These are phyloP conservation scores for Emmonsiellopsis sp. DNA, from an alignment of 2,329 filamentous ascomycete genomes.

Conservation along the genomic window DNA sequence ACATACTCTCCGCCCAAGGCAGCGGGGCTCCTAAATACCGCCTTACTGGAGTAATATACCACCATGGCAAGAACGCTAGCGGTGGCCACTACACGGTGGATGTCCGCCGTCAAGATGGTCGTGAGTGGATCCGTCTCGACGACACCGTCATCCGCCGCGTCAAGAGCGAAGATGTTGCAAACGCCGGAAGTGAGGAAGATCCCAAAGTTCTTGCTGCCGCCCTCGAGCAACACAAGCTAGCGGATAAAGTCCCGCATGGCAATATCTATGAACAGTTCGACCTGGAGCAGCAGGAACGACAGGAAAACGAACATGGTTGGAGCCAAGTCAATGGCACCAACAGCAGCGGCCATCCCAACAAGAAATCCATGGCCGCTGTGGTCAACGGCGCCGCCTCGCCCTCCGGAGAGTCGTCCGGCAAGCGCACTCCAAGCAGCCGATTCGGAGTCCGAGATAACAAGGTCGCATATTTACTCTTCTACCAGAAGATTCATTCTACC, in stretches of 20 bases:
- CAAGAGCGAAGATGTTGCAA: slow-evolving; percentile 78
- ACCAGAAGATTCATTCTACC: slow-evolving; percentile 56
- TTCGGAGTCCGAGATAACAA: slow-evolving; percentile 79
- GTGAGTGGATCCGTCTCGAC: slow-evolving; percentile 91
- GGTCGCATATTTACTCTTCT: slow-evolving; percentile 94
- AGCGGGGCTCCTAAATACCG: slow-evolving; percentile 71
- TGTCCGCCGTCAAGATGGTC: slow-evolving; percentile 84
- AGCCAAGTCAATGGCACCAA: slow-evolving; percentile 65
- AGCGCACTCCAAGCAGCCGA: slow-evolving; percentile 46
- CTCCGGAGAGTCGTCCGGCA: slow-evolving; percentile 44
- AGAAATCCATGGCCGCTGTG: slow-evolving; percentile 59
- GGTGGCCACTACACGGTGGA: slow-evolving; percentile 98
- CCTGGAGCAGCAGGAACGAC: slow-evolving; percentile 58
- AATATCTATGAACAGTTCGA: slow-evolving; percentile 67
- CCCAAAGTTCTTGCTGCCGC: slow-evolving; percentile 57
- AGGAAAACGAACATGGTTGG: slow-evolving; percentile 59
- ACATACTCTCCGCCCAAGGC: slow-evolving; percentile 55
- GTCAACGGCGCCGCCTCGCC: slow-evolving; percentile 57
- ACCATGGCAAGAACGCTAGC: slow-evolving; percentile 93
- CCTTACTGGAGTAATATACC: slow-evolving; percentile 85
- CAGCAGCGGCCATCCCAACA: slow-evolving; percentile 40
- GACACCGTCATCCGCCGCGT: slow-evolving; percentile 85
- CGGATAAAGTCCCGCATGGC: slow-evolving; percentile 36
- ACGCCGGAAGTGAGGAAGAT: slow-evolving; percentile 73
- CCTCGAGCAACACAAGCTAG: slow-evolving; percentile 51